Percentiles rank a stretch among this genome's conserved stretches.
Evolutionary conservation across 805 yeast species (phyloP).

Genomic region (Kluyveromyces wickerhamii): DNA sequence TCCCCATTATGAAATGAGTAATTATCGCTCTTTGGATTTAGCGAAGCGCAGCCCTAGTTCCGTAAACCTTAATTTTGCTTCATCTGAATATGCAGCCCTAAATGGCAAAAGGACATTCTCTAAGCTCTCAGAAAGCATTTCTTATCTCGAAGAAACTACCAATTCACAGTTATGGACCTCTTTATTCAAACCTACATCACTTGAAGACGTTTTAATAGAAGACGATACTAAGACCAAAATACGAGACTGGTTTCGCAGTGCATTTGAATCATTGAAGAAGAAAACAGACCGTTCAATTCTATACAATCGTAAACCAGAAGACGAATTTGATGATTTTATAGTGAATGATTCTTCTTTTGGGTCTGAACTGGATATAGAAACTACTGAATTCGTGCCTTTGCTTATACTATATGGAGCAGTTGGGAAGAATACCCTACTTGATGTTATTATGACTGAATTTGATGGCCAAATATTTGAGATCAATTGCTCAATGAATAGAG

Average conservation of each 20-base stretch:
- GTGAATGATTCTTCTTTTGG: conserved; percentile 22
- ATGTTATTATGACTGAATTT: conserved; percentile 54
- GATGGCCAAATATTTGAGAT: conserved; percentile 75
- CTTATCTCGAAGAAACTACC: conserved; percentile 1
- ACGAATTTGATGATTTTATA: conserved; percentile 30
- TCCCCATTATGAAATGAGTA: conserved; percentile 8
- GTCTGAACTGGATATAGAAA: conserved; percentile 5
- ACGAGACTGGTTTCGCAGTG: conserved; percentile 26
- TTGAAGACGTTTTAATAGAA: conserved; percentile 28
- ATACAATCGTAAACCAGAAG: conserved; percentile 15
- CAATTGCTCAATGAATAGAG: conserved; percentile 64
- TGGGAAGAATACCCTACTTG: conserved; percentile 71
- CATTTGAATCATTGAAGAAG: conserved; percentile 30
- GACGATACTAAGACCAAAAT: conserved; percentile 15
- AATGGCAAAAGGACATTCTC: conserved; percentile 9
- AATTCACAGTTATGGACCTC: conserved; percentile 21
- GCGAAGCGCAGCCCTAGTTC: background rate
- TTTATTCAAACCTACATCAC: conserved; percentile 24
- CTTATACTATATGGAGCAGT: conserved; percentile 58
- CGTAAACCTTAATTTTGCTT: conserved; percentile 5
- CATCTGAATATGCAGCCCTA: conserved; percentile 14
- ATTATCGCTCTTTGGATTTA: conserved; percentile 1
- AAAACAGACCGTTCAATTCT: conserved; percentile 30
- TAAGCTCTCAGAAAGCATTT: background rate
- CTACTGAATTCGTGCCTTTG: conserved; percentile 46